Conservation (phyloP, 768 basidiomycete genomes). For the Sarcodon aspratus region DNA sequence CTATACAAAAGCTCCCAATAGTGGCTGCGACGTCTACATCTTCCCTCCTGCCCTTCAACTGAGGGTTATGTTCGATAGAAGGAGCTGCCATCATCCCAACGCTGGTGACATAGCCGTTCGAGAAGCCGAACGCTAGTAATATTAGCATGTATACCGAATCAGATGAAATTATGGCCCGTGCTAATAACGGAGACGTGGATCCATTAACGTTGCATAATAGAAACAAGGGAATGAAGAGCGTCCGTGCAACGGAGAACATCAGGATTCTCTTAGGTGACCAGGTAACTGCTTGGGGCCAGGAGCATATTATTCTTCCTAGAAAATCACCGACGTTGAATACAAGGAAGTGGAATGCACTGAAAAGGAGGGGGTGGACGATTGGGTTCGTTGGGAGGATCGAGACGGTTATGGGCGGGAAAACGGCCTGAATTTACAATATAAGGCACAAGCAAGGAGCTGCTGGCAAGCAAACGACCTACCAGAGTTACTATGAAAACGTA, state of each 20-base stretch:
- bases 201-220: conserved; percentile 76
- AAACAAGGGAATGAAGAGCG: conserved; percentile 77
- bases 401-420: conserved; percentile 80
- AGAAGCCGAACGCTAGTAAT: conserved; percentile 59
- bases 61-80: conserved; percentile 69
- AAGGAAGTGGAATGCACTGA: conserved; percentile 69
- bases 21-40: conserved; percentile 85
- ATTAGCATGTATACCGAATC: conserved; percentile 69
- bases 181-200: conserved; percentile 12
- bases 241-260: conserved; percentile 52
- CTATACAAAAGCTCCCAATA: conserved; percentile 66
- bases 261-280: conserved; percentile 62
- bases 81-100: conserved; percentile 76
- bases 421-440: conserved; percentile 38
- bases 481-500: conserved; percentile 75
- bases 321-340: conserved; percentile 69
- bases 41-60: conserved; percentile 52
- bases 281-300: conserved; percentile 49
- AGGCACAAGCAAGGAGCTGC: background rate
- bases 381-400: conserved; percentile 60
- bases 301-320: conserved; percentile 55
- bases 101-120: conserved; percentile 75
- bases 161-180: conserved; percentile 54
- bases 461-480: conserved; percentile 30
- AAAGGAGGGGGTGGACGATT: conserved; percentile 67